Conservation (phyloP, 2,329 filamentous ascomycete genomes). For the Xylariomycetidae sp. region DNA sequence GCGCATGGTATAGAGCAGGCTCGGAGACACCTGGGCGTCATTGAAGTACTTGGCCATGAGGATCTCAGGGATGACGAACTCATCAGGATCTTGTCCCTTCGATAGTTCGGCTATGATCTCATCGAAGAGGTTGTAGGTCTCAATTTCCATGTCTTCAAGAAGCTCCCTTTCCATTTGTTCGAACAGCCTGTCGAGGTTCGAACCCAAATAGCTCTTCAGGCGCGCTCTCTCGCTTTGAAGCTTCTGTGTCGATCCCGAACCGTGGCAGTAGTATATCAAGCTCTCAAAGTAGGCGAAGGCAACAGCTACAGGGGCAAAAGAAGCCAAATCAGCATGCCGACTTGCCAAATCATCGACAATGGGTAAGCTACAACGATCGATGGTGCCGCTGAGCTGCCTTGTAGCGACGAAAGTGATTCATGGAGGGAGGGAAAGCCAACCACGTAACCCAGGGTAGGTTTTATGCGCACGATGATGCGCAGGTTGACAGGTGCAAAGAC, state of each 20-base stretch:
- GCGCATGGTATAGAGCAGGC: conserved; percentile 82
- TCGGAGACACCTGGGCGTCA: conserved; percentile 56
- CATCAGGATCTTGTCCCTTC: conserved; percentile 54
- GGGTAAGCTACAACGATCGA: too few species aligned
- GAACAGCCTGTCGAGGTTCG: too few species aligned
- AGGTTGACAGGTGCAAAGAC: not conserved
- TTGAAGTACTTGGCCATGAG: conserved; percentile 72
- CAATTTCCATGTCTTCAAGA: conserved; percentile 79
- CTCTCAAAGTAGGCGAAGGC: conserved; percentile 91
- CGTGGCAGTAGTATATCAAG: conserved; percentile 62
- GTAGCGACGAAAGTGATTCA: too few species aligned
- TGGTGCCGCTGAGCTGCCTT: too few species aligned
- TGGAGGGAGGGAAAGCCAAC: too few species aligned
- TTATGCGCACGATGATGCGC: too few species aligned
- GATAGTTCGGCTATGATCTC: conserved; percentile 55
- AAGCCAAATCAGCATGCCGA: conserved; percentile 10
- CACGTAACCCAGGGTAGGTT: too few species aligned
- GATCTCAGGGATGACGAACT: conserved; percentile 35
- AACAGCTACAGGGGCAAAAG: conserved; percentile 55
- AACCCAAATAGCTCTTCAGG: too few species aligned
- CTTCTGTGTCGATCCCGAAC: conserved; percentile 62
- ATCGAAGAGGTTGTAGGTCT: conserved; percentile 62
- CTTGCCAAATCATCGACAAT: too few species aligned
- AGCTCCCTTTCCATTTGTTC: too few species aligned
- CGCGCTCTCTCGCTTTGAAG: conserved; percentile 63